phyloP scores from a whole-genome alignment of 2,329 filamentous ascomycete species.

The Coniochaeta hoffmannii region DNA sequence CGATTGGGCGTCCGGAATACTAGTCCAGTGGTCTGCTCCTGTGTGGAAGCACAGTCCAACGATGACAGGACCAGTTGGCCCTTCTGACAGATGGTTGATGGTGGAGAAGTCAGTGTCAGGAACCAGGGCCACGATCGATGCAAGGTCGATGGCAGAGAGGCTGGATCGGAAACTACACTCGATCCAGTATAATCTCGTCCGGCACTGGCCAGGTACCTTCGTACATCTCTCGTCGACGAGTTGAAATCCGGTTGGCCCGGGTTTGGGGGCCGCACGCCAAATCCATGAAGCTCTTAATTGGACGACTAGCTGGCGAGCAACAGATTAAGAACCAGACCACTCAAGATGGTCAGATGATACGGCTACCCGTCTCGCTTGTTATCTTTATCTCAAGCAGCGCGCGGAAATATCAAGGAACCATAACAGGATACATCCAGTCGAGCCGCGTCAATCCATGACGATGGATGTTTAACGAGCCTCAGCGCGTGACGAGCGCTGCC shows the following conservation, averaged over 20 bases:
- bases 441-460: background rate
- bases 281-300: constrained; percentile 4
- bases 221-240: background rate
- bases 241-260: constrained; percentile 6
- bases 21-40: background rate
- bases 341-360: background rate
- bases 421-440: background rate
- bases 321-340: constrained; percentile 4
- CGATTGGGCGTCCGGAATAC: background rate
- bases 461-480: background rate
- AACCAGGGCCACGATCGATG: background rate
- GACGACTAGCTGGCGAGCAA: background rate
- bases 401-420: background rate
- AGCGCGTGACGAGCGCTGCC: background rate
- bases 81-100: background rate
- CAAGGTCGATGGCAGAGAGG: background rate
- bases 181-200: background rate
- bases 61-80: background rate
- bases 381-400: background rate
- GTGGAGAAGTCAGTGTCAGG: background rate
- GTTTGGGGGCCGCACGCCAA: background rate
- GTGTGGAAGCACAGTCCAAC: background rate
- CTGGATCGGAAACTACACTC: background rate
- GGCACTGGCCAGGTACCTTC: background rate
- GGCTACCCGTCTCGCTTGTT: background rate